Conservation (phyloP, 2,329 filamentous ascomycete genomes). For the Bipolaris victoriae region DNA sequence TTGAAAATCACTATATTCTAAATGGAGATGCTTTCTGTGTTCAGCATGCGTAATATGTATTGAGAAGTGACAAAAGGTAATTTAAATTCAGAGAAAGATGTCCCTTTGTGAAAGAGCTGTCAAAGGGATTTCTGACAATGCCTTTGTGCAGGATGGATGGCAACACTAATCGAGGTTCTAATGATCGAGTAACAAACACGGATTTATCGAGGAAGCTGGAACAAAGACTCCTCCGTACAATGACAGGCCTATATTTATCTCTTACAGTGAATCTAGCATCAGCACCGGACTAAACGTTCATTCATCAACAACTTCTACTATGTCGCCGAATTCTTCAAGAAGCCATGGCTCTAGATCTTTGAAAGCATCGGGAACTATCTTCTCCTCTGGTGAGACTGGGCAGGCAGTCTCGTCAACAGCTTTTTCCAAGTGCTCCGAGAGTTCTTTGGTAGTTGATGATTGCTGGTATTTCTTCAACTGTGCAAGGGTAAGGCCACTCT, state of each 20-base stretch:
- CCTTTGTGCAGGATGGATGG: background rate
- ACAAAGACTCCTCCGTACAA: background rate
- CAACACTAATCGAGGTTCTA: background rate
- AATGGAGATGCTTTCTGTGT: background rate
- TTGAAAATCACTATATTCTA: background rate
- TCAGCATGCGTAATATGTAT: background rate
- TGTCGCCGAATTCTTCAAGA: constrained; percentile 48
- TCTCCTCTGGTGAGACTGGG: constrained; percentile 1
- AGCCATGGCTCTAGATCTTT: constrained; percentile 49
- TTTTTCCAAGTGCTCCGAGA: background rate
- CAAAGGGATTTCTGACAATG: background rate
- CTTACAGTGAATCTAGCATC: background rate
- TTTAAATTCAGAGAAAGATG: background rate
- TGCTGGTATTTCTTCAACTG: background rate
- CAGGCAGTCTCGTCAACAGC: background rate
- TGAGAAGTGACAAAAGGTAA: background rate
- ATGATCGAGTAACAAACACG: background rate
- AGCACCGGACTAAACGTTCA: background rate
- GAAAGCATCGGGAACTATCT: constrained; percentile 29
- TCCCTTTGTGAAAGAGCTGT: background rate
- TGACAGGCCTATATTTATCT: background rate
- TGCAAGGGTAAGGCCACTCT: background rate
- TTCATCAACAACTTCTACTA: constrained; percentile 47
- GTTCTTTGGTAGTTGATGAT: background rate
- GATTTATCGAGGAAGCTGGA: background rate